These are phyloP conservation scores for Eutrema salsugineum DNA, from an alignment of 441 rosid genomes.

Conservation along the genomic window DNA sequence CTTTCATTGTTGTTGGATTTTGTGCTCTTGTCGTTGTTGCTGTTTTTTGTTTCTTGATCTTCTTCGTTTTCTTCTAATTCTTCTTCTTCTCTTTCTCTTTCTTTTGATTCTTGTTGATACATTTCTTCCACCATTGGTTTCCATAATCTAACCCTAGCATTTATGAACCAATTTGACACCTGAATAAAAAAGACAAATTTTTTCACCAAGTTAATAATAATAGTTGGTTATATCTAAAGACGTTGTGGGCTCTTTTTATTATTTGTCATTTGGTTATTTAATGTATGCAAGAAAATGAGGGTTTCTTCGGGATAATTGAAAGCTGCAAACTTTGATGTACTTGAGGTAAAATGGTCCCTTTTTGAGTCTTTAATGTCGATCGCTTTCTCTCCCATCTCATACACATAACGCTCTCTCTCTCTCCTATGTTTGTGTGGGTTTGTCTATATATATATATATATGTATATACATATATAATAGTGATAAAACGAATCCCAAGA, in stretches of 20 bases:
- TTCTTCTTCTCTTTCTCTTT: constrained; percentile 17
- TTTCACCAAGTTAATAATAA: not conserved
- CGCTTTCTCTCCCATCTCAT: constrained; percentile 5
- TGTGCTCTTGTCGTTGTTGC: constrained; percentile 22
- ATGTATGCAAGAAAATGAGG: constrained; percentile 27
- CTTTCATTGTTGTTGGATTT: constrained; percentile 33
- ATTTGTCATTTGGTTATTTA: constrained; percentile 19
- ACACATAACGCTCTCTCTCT: not conserved
- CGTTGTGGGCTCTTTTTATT: not conserved
- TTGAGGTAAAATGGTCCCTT: constrained; percentile 26
- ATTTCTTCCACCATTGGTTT: constrained; percentile 99
- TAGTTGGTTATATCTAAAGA: not conserved
- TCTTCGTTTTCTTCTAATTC: constrained; percentile 25
- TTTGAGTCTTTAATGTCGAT: constrained; percentile 25
- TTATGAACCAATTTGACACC: constrained; percentile 76
- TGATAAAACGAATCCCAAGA: constrained; percentile 31
- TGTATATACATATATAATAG: not conserved
- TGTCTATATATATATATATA: not conserved
- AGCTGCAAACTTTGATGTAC: constrained; percentile 30
- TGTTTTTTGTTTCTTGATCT: constrained; percentile 24
- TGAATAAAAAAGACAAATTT: not conserved
- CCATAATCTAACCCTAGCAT: constrained; percentile 98
- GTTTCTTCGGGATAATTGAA: constrained; percentile 20
- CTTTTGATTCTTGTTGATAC: constrained; percentile 87
- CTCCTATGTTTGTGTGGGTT: not conserved